Evolutionary conservation across 176 grass and related monocot species (phyloP).

Genomic region (Microstegium vimineum): DNA sequence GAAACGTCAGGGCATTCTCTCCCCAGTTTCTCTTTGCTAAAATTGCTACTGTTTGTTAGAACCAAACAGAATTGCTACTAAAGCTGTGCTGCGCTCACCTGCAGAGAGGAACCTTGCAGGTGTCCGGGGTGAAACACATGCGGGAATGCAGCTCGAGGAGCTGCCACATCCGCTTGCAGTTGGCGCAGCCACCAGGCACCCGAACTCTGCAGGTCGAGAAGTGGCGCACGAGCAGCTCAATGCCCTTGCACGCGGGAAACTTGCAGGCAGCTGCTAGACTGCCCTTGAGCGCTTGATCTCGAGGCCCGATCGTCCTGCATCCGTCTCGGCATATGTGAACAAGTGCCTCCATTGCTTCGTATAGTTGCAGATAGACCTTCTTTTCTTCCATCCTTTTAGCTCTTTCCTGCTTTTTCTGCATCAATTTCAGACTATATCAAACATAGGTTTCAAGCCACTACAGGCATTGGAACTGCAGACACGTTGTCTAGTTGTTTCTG

Average conservation of each 20-base stretch:
- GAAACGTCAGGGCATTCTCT: background rate
- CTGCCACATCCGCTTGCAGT: constrained; percentile 92
- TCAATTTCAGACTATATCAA: background rate
- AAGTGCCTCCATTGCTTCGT: constrained; percentile 84
- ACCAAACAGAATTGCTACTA: background rate
- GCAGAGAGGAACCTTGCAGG: constrained; percentile 84
- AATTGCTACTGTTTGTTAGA: background rate
- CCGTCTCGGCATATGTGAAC: constrained; percentile 81
- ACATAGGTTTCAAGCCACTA: background rate
- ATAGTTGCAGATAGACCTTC: constrained; percentile 63
- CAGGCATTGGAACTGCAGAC: background rate
- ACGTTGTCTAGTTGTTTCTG: background rate
- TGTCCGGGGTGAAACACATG: constrained; percentile 49
- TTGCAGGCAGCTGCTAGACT: constrained; percentile 39
- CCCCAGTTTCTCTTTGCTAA: background rate
- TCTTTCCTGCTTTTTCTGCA: constrained; percentile 58
- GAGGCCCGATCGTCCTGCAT: constrained; percentile 76
- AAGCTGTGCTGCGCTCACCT: constrained; percentile 32
- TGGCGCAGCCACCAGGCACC: constrained; percentile 70
- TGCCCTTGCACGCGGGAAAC: constrained; percentile 70
- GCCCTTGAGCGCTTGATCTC: constrained; percentile 55
- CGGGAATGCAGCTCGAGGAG: constrained; percentile 82
- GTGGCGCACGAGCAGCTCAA: constrained; percentile 75
- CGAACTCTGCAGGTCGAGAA: constrained; percentile 56
- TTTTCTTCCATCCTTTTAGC: constrained; percentile 44